Evolutionary conservation across 345 rosid genomes (phyloP).

Genomic region (Noccaea caerulescens): DNA sequence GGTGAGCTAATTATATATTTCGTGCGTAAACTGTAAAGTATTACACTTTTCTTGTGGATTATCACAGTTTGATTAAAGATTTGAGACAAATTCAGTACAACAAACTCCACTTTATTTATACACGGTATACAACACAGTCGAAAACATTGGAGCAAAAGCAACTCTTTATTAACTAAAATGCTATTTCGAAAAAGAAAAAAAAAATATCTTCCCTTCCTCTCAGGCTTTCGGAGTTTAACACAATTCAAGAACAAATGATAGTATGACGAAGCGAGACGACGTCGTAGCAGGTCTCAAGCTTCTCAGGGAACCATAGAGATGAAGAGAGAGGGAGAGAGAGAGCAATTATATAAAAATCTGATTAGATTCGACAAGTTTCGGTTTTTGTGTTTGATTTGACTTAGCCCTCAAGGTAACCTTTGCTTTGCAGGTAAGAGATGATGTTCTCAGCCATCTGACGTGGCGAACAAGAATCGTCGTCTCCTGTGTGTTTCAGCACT

Average conservation of each 20-base stretch:
- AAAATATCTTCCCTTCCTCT: background rate
- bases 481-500: slow-evolving; percentile 54
- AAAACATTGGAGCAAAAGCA: slow-evolving; percentile 5
- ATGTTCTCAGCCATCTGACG: slow-evolving; percentile 69
- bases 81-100: slow-evolving; percentile 3
- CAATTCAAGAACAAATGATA: slow-evolving; percentile 32
- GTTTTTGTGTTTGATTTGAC: background rate
- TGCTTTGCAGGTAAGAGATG: slow-evolving; percentile 62
- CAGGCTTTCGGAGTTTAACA: slow-evolving; percentile 13
- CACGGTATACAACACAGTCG: slow-evolving; percentile 27
- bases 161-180: slow-evolving; percentile 13
- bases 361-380: slow-evolving; percentile 24
- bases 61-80: background rate
- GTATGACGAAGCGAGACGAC: slow-evolving; percentile 27
- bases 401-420: slow-evolving; percentile 67
- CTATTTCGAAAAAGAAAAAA: background rate
- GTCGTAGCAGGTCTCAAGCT: slow-evolving; percentile 25
- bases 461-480: slow-evolving; percentile 54
- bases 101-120: slow-evolving; percentile 16
- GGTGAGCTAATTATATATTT: no score
- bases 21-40: no score
- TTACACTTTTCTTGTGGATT: no score
- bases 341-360: slow-evolving; percentile 5
- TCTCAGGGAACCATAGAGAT: slow-evolving; percentile 25
- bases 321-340: background rate